A percentile compares a stretch with the other conserved stretches of the same genome.
These are phyloP conservation scores for Colletotrichum plurivorum DNA, from an alignment of 2,329 filamentous ascomycete species.

Conservation along the genomic window DNA sequence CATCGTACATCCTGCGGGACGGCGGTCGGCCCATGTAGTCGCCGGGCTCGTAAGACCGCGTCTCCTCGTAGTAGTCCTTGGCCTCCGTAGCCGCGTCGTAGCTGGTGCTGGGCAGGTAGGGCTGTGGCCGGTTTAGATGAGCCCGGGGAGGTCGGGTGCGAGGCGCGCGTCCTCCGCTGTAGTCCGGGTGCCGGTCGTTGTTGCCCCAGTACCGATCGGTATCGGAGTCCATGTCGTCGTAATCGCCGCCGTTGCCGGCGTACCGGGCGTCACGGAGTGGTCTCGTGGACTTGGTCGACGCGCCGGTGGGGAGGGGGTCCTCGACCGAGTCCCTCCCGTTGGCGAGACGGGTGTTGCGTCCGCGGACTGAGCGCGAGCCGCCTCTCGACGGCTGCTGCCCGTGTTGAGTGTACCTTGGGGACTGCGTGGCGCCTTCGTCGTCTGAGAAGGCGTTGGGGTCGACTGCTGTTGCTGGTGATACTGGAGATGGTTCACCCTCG, in stretches of 20 bases:
- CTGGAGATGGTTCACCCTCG: conserved; percentile 35
- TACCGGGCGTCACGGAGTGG: conserved; percentile 31
- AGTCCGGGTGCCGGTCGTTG: conserved; percentile 32
- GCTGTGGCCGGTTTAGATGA: conserved; percentile 37
- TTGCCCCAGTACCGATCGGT: conserved; percentile 37
- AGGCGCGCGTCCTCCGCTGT: conserved; percentile 33
- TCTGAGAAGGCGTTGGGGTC: conserved; percentile 36
- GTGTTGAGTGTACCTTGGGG: conserved; percentile 11
- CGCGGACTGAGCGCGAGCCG: conserved; percentile 23
- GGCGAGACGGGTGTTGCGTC: background rate
- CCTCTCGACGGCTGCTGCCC: conserved; percentile 28
- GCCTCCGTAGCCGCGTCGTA: conserved; percentile 30
- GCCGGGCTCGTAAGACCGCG: conserved; percentile 29
- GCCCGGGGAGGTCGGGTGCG: conserved; percentile 37
- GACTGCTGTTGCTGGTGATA: conserved; percentile 39
- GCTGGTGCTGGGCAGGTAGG: conserved; percentile 15
- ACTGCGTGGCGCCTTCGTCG: conserved; percentile 19
- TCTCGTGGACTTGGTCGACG: conserved; percentile 26
- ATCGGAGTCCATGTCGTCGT: conserved; percentile 30
- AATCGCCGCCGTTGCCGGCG: conserved; percentile 28
- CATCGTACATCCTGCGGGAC: conserved; percentile 38
- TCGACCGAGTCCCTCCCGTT: conserved; percentile 18
- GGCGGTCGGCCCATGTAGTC: conserved; percentile 33
- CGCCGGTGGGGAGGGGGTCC: conserved; percentile 15
- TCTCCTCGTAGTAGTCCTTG: conserved; percentile 39